Evolutionary conservation across 177 flowering plant species (phyloP).

Genomic region (Vitis hybrid): DNA sequence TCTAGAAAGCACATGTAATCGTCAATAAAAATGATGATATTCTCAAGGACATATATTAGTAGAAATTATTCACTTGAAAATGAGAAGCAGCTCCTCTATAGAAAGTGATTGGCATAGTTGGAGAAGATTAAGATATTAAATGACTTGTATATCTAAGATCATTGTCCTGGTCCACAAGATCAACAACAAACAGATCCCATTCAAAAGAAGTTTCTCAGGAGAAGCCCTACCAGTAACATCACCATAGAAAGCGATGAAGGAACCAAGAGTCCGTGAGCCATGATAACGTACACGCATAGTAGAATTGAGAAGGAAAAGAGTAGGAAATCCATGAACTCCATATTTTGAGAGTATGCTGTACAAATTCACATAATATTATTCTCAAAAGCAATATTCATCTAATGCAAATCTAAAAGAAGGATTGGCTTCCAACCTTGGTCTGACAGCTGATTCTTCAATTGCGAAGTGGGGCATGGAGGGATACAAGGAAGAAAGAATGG

Average conservation of each 20-base stretch:
- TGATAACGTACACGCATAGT: slow-evolving; percentile 75
- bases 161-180: background rate
- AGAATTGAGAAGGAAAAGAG: slow-evolving; percentile 75
- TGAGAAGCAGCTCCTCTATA: too few relatives aligned
- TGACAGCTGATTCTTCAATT: slow-evolving; percentile 76
- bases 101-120: too few relatives aligned
- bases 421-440: slow-evolving; percentile 61
- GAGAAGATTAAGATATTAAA: too few relatives aligned
- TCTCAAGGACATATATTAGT: too few relatives aligned
- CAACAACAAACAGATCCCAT: background rate
- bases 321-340: slow-evolving; percentile 95
- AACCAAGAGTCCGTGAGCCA: slow-evolving; percentile 63
- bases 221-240: slow-evolving; percentile 72
- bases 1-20: too few relatives aligned
- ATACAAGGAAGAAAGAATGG: slow-evolving; percentile 54
- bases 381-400: background rate
- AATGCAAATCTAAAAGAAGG: slow-evolving; percentile 4
- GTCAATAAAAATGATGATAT: too few relatives aligned
- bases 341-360: slow-evolving; percentile 81
- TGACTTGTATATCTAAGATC: background rate
- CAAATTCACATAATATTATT: slow-evolving; percentile 10
- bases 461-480: slow-evolving; percentile 84
- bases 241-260: slow-evolving; percentile 66
- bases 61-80: too few relatives aligned
- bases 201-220: background rate